Evolutionary conservation across 176 grass and related monocot species (phyloP).

Genomic region (Cenchrus fungigraminus): DNA sequence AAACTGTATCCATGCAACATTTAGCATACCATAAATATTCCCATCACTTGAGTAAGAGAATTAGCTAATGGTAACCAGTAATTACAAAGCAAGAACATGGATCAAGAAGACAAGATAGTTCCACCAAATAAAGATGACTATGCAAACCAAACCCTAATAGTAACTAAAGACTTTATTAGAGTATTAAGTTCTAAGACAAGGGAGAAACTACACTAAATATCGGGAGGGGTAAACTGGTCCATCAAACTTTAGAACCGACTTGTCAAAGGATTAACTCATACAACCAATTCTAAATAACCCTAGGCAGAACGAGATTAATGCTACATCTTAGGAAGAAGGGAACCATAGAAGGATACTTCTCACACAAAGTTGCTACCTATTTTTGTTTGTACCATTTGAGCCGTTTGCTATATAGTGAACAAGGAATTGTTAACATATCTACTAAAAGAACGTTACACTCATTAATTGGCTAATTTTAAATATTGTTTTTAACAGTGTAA

Average conservation of each 20-base stretch:
- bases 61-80: neutral
- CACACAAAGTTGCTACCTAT: neutral
- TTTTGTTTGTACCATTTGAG: neutral
- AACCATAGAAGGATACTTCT: neutral
- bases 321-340: neutral
- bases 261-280: neutral
- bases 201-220: neutral
- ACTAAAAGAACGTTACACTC: neutral
- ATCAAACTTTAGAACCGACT: neutral
- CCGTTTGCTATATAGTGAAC: neutral
- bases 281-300: neutral
- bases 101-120: neutral
- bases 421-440: neutral
- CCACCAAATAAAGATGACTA: too few relatives aligned
- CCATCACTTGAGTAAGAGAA: neutral
- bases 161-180: neutral
- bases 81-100: neutral
- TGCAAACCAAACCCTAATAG: neutral
- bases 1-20: slow-evolving; percentile 1
- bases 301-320: neutral
- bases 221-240: neutral
- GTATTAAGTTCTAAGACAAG: neutral
- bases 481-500: neutral
- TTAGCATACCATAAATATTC: neutral
- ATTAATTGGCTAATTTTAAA: neutral